A percentile compares a stretch with the other conserved stretches of the same genome.
Conservation (phyloP, 257 asterid genomes). For the Capsicum rhomboideum region DNA sequence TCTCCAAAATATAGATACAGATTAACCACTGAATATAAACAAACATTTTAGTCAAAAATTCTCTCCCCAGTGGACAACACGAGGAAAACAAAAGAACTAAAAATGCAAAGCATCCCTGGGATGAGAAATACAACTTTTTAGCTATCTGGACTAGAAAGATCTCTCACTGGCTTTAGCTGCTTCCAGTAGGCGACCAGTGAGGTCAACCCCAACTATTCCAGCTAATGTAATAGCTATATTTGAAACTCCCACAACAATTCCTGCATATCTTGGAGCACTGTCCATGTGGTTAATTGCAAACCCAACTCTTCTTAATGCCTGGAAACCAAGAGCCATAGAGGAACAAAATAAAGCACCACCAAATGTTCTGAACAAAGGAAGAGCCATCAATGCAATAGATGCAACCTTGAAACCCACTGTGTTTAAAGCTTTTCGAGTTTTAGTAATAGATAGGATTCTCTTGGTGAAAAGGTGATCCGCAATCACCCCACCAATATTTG, state of each 20-base stretch:
- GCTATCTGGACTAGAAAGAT: conserved; percentile 69
- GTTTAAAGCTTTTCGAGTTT: conserved; percentile 64
- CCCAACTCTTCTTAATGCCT: conserved; percentile 95
- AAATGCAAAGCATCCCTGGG: conserved; percentile 71
- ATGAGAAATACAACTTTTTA: conserved; percentile 69
- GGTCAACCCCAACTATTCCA: conserved; percentile 80
- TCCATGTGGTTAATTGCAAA: conserved; percentile 94
- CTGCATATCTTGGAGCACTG: conserved; percentile 88
- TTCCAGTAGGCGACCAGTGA: conserved; percentile 83
- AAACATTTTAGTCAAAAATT: conserved; percentile 58
- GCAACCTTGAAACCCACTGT: conserved; percentile 68
- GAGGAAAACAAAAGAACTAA: conserved; percentile 62
- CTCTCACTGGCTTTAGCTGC: conserved; percentile 63
- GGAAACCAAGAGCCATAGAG: conserved; percentile 73
- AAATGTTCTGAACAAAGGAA: conserved; percentile 65
- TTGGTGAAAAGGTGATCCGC: conserved; percentile 70
- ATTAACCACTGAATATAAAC: background rate
- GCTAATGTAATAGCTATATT: conserved; percentile 91
- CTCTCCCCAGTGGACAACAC: conserved; percentile 76
- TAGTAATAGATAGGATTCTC: conserved; percentile 53
- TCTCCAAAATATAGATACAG: background rate
- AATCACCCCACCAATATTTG: conserved; percentile 74
- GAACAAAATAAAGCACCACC: conserved; percentile 72
- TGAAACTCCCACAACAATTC: conserved; percentile 89
- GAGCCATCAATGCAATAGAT: conserved; percentile 56